Evolutionary conservation across 805 yeast species (phyloP).

Genomic region (Schizosaccharomyces pombe): ASM294v3 CU329670.1:3471001-3471500

Average conservation of each 20-base stretch:
- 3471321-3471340: not conserved
- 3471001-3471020: not conserved
- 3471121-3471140: conserved; percentile 31
- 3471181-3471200: not conserved
- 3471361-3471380: not conserved
- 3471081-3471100: not conserved
- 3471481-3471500: not conserved
- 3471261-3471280: not conserved
- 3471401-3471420: not conserved
- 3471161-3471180: not conserved
- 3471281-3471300: not conserved
- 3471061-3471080: not conserved
- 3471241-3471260: not conserved
- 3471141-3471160: not conserved
- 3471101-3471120: conserved; percentile 15
- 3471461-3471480: not conserved
- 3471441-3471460: conserved; percentile 1
- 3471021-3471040: not conserved
- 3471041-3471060: not conserved
- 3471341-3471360: not conserved
- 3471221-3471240: not conserved
- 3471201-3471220: not conserved
- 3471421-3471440: not conserved
- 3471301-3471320: not conserved
- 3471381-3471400: not conserved